phyloP scores from a whole-genome alignment of 306 rosid genomes.

The Dalbergia cochinchinensis region DNA sequence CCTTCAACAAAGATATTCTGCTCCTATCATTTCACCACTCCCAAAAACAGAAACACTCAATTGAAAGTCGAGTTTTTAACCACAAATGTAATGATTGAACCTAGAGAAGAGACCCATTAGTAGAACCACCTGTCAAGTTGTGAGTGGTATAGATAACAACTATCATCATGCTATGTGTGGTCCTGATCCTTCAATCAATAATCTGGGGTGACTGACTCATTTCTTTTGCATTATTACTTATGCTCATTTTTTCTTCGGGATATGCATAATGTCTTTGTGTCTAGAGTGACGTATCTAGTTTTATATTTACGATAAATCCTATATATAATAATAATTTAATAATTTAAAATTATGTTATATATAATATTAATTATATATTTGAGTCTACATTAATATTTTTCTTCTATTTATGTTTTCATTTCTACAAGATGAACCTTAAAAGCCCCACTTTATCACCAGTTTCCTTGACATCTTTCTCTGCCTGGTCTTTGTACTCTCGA shows the following conservation, averaged over 20 bases:
- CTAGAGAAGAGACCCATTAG: neutral
- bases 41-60: too few species aligned
- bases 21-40: neutral
- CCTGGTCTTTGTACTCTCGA: constrained; percentile 60
- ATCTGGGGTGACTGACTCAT: constrained; percentile 5
- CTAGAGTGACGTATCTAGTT: too few species aligned
- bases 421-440: constrained; percentile 61
- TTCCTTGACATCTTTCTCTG: constrained; percentile 61
- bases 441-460: constrained; percentile 82
- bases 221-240: neutral
- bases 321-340: too few species aligned
- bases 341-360: too few species aligned
- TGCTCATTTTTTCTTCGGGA: neutral
- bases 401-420: neutral
- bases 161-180: neutral
- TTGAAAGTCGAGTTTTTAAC: neutral
- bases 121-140: neutral
- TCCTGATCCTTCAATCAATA: neutral
- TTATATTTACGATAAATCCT: too few species aligned
- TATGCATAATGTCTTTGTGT: neutral
- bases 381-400: too few species aligned
- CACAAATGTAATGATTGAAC: neutral
- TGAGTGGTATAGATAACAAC: neutral
- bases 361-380: too few species aligned
- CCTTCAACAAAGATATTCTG: too few species aligned